These are phyloP conservation scores for Rhodotorula sp. DNA, from an alignment of 1,284 basidiomycete genomes.

Conservation along the genomic window DNA sequence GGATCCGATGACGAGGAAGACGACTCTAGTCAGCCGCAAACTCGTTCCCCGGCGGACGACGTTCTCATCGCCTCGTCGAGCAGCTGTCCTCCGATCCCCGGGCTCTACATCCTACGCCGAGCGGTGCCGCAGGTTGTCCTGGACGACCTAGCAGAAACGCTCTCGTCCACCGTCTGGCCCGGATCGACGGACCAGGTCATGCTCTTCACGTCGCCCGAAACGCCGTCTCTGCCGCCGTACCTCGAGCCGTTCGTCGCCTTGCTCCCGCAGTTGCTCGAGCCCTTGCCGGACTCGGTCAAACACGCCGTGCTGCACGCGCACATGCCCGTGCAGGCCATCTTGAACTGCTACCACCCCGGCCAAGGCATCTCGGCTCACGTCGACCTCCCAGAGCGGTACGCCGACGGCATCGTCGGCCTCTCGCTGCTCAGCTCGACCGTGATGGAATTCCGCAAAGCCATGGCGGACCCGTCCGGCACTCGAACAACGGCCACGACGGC, in stretches of 20 bases:
- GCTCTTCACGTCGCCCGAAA: constrained; percentile 59
- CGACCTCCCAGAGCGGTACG: constrained; percentile 70
- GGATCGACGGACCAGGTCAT: constrained; percentile 55
- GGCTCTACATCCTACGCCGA: constrained; percentile 33
- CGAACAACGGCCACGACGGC: no score
- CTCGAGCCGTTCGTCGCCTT: constrained; percentile 59
- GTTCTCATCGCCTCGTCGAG: background rate
- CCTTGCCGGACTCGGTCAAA: constrained; percentile 52
- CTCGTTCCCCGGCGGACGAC: background rate
- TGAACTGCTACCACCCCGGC: constrained; percentile 74
- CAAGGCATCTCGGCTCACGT: constrained; percentile 77
- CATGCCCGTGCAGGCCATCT: constrained; percentile 65
- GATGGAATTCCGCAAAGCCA: constrained; percentile 60
- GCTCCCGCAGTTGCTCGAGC: constrained; percentile 57
- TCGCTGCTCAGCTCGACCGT: constrained; percentile 69
- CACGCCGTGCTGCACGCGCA: constrained; percentile 56
- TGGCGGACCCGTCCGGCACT: background rate
- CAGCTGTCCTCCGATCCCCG: constrained; percentile 23
- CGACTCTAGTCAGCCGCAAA: background rate
- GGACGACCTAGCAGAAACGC: constrained; percentile 6
- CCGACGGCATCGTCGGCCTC: constrained; percentile 75
- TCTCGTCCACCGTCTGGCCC: constrained; percentile 18
- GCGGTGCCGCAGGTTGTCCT: constrained; percentile 31
- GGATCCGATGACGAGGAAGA: constrained; percentile 15
- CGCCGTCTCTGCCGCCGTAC: constrained; percentile 55